Percentiles rank a stretch among this genome's conserved stretches.
phyloP scores from a whole-genome alignment of 768 basidiomycete species.

The Tylopilus plumbeoviolaceoides region DNA sequence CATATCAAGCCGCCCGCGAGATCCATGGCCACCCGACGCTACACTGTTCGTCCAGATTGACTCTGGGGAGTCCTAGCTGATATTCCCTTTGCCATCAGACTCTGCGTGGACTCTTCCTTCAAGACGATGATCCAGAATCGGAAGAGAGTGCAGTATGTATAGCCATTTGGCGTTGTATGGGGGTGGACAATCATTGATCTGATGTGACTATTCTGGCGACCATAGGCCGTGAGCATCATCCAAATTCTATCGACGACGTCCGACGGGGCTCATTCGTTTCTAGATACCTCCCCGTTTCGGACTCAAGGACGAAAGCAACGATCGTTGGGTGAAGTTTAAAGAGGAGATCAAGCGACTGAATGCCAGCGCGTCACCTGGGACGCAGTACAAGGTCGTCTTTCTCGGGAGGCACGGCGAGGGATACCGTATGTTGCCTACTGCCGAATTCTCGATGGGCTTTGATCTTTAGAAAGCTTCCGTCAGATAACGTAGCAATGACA shows the following conservation, averaged over 20 bases:
- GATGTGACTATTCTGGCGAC: background rate
- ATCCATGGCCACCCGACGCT: slow-evolving; percentile 11
- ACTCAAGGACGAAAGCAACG: slow-evolving; percentile 45
- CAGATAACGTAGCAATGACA: slow-evolving; percentile 67
- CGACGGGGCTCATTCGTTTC: background rate
- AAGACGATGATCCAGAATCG: slow-evolving; percentile 20
- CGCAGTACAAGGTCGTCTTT: slow-evolving; percentile 59
- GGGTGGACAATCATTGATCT: background rate
- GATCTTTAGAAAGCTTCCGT: slow-evolving; percentile 34
- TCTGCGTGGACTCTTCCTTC: slow-evolving; percentile 14
- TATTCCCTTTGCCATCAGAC: background rate
- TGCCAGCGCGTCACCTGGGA: slow-evolving; percentile 30
- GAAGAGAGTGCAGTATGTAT: slow-evolving; percentile 12
- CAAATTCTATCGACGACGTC: background rate
- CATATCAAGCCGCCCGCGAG: background rate
- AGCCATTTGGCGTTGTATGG: background rate
- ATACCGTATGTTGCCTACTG: slow-evolving; percentile 47
- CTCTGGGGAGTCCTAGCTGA: background rate
- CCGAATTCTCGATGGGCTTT: background rate
- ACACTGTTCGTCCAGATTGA: slow-evolving; percentile 13
- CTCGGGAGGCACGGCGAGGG: slow-evolving; percentile 72
- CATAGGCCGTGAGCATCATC: slow-evolving; percentile 14
- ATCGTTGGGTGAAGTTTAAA: slow-evolving; percentile 49
- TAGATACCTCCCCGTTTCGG: slow-evolving; percentile 60
- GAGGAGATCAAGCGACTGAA: slow-evolving; percentile 44